phyloP scores from a whole-genome alignment of 179 eudicot species.

The Heliamphora pulchella region DNA sequence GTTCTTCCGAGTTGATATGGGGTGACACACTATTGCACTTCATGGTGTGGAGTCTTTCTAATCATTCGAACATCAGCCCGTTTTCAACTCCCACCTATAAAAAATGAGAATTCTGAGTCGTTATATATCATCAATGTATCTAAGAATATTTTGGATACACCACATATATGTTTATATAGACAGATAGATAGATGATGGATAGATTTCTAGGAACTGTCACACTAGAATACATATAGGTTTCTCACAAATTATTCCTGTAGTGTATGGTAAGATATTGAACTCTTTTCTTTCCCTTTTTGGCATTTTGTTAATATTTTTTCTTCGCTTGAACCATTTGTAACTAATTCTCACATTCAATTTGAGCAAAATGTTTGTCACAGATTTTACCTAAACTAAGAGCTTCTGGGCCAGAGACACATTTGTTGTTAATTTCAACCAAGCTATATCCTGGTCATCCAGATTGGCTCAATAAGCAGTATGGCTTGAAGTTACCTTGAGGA shows the following conservation, averaged over 20 bases:
- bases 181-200: no score
- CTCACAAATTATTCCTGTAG: neutral
- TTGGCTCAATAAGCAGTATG: neutral
- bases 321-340: neutral
- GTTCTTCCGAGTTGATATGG: constrained; percentile 21
- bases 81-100: neutral
- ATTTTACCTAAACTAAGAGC: neutral
- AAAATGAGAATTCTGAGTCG: neutral
- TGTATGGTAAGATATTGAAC: neutral
- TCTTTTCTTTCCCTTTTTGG: neutral
- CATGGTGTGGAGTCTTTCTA: neutral
- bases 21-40: neutral
- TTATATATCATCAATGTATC: neutral
- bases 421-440: neutral
- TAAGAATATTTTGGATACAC: neutral
- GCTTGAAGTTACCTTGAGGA: neutral
- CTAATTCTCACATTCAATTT: neutral
- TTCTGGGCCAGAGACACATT: neutral
- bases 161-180: no score
- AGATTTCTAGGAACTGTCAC: neutral
- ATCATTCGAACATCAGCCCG: neutral
- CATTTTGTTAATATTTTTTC: neutral
- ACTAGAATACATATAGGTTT: neutral
- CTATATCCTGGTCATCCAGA: neutral
- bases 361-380: neutral